Conservation (phyloP, 345 rosid genomes). For the Raphanus raphanistrum region DNA sequence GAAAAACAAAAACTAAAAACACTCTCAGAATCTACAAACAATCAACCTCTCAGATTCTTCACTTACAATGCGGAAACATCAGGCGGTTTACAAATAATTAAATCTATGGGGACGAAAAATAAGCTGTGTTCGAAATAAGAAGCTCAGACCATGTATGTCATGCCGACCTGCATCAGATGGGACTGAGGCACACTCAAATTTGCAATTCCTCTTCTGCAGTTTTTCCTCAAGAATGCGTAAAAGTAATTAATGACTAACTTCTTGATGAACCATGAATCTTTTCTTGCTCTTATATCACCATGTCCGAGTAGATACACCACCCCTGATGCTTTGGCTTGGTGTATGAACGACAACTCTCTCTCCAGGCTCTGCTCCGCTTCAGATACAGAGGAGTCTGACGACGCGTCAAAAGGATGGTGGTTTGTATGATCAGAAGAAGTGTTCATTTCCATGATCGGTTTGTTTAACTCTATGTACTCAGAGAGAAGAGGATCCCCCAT, state of each 20-base stretch:
- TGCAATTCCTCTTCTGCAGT: slow-evolving; percentile 90
- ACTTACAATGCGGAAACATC: no score
- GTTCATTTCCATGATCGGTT: slow-evolving; percentile 55
- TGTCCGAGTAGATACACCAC: slow-evolving; percentile 99
- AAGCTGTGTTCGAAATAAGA: neutral
- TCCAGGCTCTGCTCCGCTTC: slow-evolving; percentile 90
- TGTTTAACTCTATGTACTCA: slow-evolving; percentile 50
- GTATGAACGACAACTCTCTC: slow-evolving; percentile 87
- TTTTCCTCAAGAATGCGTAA: slow-evolving; percentile 89
- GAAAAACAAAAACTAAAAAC: no score
- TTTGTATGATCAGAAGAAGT: slow-evolving; percentile 40
- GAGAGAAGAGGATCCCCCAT: slow-evolving; percentile 79
- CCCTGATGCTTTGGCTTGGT: slow-evolving; percentile 88
- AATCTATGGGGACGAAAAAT: no score
- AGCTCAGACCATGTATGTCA: slow-evolving; percentile 93
- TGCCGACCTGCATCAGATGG: slow-evolving; percentile 94
- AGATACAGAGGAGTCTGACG: slow-evolving; percentile 34
- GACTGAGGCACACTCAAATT: slow-evolving; percentile 93
- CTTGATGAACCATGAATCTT: slow-evolving; percentile 96
- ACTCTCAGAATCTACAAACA: no score
- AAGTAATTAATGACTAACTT: slow-evolving; percentile 89
- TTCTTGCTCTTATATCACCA: slow-evolving; percentile 93
- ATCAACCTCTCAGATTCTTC: no score
- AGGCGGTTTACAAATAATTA: no score
- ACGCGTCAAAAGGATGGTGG: slow-evolving; percentile 30